Evolutionary conservation across 1,284 basidiomycete genomes (phyloP).

Genomic region (Marasmius fiardii): DNA sequence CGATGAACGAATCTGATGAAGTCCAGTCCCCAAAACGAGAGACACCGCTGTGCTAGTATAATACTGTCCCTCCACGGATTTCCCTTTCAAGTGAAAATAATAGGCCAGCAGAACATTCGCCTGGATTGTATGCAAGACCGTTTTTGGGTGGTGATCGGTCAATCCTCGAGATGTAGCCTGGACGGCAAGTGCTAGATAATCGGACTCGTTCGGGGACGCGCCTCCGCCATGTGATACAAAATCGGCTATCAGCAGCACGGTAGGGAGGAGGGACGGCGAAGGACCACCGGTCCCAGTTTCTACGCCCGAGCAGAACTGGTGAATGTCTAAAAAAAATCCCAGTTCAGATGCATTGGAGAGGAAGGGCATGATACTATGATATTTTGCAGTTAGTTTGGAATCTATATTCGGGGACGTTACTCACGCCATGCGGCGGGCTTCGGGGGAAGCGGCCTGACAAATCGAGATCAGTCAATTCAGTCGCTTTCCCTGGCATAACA

Average conservation of each 20-base stretch:
- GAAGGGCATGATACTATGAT: slow-evolving; percentile 29
- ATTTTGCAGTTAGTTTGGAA: neutral
- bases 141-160: neutral
- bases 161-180: neutral
- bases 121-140: slow-evolving; percentile 11
- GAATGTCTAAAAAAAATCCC: slow-evolving; percentile 35
- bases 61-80: slow-evolving; percentile 9
- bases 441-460: neutral
- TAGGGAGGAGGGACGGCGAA: neutral
- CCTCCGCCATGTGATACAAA: neutral
- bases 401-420: neutral
- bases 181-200: neutral
- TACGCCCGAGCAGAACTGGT: slow-evolving; percentile 20
- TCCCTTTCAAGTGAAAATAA: slow-evolving; percentile 8
- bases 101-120: slow-evolving; percentile 11
- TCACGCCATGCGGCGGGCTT: slow-evolving; percentile 1
- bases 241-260: neutral
- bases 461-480: neutral
- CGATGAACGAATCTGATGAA: slow-evolving; percentile 10
- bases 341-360: slow-evolving; percentile 28
- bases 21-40: slow-evolving; percentile 9
- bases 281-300: neutral
- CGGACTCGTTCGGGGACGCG: neutral
- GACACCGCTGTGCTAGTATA: slow-evolving; percentile 9
- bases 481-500: neutral